Base-by-base conservation (phyloP, 306 rosid genomes). In the Prunus davidiana region DNA sequence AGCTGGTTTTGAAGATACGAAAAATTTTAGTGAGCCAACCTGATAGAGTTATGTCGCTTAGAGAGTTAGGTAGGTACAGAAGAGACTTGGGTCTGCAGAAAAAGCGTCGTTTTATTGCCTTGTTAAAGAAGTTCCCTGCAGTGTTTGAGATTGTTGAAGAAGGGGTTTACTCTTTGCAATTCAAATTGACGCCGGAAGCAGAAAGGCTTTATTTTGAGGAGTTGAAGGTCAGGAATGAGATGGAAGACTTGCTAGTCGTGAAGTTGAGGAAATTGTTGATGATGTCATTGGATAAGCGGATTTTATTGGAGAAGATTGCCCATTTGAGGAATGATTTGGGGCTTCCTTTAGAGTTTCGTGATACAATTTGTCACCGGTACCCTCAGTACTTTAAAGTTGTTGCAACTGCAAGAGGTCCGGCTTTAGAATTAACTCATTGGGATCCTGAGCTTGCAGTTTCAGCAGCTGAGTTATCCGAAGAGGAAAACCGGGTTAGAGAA, bases 381-480 rank as follows among this genome's bases (percentile, higher is more conserved):
- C 96, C 97, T 0, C 96, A 93, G 20, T 93, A 81, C 78, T 93
- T 91, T 77, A 84, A 79, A 82, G 93, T 93, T 63, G 97, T 91
- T 68, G 86, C 87, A 54, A 93, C 98, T 22, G 91, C 65, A 47
- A 64, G 89, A 16, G 98, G 98, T 38, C 96, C 92, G 6, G 93
- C 97, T 0, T 84, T 93, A 41, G 98, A 93, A 47, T 87, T 93
- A 80, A 93, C 93, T 45, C 91, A 89, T 72, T 91, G 97, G 98
- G 98, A 93, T 84, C 96, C 98, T 15, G 87, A 93, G 79, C 91
- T 93, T 76, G 98, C 97, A 3, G 93, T 93, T 77, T 91, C 97
- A 22, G 98, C 96, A 0, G 91, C 93, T 12, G 97, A 93, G 89
- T 63, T 93, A 58, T 67, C 95, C 14, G 93, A 77, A 6, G 97